These are phyloP conservation scores for Apostasia ramifera DNA, from an alignment of 106 monocot species.

Conservation along the genomic window DNA sequence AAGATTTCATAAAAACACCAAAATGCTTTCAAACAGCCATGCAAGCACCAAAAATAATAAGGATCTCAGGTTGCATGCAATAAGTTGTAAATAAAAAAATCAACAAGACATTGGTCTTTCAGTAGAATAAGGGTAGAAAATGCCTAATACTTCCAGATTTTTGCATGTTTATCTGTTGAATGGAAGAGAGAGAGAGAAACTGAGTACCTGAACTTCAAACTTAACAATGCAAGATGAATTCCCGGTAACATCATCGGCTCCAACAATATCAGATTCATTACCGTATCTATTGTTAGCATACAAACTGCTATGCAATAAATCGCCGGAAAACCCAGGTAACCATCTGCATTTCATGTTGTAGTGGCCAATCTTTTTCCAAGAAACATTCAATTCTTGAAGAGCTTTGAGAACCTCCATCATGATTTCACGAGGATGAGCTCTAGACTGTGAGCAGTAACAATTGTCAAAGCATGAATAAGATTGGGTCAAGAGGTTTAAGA, in stretches of 20 bases:
- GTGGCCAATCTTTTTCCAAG: constrained; percentile 85
- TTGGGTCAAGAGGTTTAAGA: background rate
- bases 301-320: constrained; percentile 18
- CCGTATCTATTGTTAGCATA: constrained; percentile 34
- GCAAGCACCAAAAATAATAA: too few species aligned
- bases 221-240: constrained; percentile 48
- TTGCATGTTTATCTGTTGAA: too few species aligned
- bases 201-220: constrained; percentile 95
- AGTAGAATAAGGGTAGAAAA: too few species aligned
- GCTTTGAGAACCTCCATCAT: constrained; percentile 88
- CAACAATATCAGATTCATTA: constrained; percentile 57
- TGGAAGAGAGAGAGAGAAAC: background rate
- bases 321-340: constrained; percentile 30
- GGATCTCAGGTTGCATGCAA: too few species aligned
- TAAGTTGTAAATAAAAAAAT: too few species aligned
- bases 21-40: too few species aligned
- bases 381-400: constrained; percentile 76
- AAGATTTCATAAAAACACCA: too few species aligned
- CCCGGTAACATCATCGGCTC: constrained; percentile 31
- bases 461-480: background rate
- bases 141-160: too few species aligned
- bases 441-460: constrained; percentile 34
- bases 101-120: too few species aligned
- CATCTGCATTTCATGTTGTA: constrained; percentile 94
- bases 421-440: constrained; percentile 82